Evolutionary conservation across 106 monocot genomes (phyloP).

Genomic region (Agapanthus africanus): DNA sequence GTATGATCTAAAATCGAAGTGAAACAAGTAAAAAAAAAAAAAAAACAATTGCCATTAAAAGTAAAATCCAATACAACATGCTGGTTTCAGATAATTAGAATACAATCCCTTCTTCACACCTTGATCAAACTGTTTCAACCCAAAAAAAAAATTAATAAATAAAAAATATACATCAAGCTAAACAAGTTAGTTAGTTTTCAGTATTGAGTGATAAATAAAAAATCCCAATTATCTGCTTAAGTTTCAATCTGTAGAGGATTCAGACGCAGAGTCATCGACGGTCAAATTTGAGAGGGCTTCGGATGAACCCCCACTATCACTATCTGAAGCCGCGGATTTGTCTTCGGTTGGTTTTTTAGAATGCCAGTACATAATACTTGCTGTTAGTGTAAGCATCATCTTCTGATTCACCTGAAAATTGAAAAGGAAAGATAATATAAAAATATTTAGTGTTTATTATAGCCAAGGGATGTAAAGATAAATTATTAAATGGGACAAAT

Average conservation of each 20-base stretch:
- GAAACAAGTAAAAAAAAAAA: too few relatives aligned
- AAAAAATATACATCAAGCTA: constrained; percentile 11
- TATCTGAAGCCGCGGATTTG: constrained; percentile 34
- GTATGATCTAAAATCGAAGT: too few relatives aligned
- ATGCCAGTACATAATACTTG: constrained; percentile 91
- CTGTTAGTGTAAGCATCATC: constrained; percentile 89
- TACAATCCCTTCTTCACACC: neutral
- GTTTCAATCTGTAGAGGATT: constrained; percentile 57
- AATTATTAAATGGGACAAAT: neutral
- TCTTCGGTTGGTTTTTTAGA: constrained; percentile 39
- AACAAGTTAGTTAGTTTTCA: neutral
- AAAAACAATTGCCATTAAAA: neutral
- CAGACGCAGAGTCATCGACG: constrained; percentile 69
- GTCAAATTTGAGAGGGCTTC: constrained; percentile 40
- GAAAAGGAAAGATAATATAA: neutral
- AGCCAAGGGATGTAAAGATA: neutral
- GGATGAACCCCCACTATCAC: constrained; percentile 49
- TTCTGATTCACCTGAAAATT: constrained; percentile 80
- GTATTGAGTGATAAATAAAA: neutral
- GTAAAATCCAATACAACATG: neutral
- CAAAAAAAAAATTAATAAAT: neutral
- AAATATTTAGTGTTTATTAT: neutral
- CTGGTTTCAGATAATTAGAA: neutral
- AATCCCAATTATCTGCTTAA: constrained; percentile 20
- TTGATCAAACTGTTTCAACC: neutral